Conservation (phyloP, 2,329 filamentous ascomycete genomes). For the Fusarium nygamai region DNA sequence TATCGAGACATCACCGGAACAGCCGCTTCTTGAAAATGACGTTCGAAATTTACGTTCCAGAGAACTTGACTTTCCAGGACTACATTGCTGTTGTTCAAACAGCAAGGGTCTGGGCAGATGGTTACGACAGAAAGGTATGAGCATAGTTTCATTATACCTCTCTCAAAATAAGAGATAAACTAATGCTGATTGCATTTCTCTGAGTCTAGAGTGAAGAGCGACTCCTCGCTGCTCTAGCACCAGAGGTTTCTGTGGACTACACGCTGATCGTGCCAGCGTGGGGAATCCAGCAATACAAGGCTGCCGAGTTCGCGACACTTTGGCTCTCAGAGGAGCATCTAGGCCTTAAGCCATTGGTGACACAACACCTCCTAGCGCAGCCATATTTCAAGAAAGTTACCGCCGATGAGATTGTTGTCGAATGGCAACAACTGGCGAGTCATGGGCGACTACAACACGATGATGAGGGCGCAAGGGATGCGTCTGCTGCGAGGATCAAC, state of each 20-base stretch:
- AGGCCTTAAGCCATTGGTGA: background rate
- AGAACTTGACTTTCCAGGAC: background rate
- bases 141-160: no score
- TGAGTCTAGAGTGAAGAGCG: background rate
- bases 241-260: background rate
- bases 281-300: background rate
- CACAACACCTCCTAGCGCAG: background rate
- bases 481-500: background rate
- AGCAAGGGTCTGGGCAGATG: background rate
- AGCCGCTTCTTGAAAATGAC: background rate
- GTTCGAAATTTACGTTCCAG: background rate
- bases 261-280: background rate
- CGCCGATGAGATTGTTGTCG: background rate
- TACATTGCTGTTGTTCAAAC: background rate
- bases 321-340: background rate
- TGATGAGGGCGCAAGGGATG: accelerated
- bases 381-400: background rate
- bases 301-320: background rate
- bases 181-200: no score
- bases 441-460: background rate
- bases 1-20: background rate
- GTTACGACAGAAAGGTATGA: background rate
- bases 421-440: background rate
- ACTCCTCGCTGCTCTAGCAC: background rate
- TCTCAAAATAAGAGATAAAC: no score